Evolutionary conservation across 306 rosid genomes (phyloP).

Genomic region (Herpetospermum pedunculosum): DNA sequence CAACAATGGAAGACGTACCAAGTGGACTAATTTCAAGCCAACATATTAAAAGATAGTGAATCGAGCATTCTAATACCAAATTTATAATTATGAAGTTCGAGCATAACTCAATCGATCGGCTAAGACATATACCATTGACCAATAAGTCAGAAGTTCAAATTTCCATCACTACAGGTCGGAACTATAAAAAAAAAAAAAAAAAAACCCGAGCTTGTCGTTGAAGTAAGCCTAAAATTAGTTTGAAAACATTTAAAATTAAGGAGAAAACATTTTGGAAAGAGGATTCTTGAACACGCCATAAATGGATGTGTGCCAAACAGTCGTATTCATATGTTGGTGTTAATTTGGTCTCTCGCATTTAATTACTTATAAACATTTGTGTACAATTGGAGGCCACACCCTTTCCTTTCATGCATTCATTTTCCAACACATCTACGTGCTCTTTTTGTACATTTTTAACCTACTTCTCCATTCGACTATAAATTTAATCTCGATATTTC

Average conservation of each 20-base stretch:
- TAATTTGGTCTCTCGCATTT: constrained; percentile 2
- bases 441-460: neutral
- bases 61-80: neutral
- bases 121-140: too few relatives aligned
- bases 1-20: neutral
- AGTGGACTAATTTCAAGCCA: neutral
- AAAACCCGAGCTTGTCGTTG: too few relatives aligned
- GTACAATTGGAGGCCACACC: neutral
- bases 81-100: too few relatives aligned
- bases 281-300: neutral
- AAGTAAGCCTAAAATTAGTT: neutral
- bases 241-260: too few relatives aligned
- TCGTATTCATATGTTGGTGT: neutral
- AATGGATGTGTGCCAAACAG: constrained; percentile 1
- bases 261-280: too few relatives aligned
- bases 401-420: neutral
- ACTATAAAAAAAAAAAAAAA: too few relatives aligned
- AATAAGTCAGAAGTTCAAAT: too few relatives aligned
- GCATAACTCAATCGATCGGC: too few relatives aligned
- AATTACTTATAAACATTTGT: neutral
- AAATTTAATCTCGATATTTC: neutral
- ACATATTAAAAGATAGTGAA: neutral
- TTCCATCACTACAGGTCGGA: too few relatives aligned
- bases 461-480: neutral
- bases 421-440: neutral